Base-by-base conservation (phyloP, 257 asterid genomes). In the Petrea volubilis region DNA sequence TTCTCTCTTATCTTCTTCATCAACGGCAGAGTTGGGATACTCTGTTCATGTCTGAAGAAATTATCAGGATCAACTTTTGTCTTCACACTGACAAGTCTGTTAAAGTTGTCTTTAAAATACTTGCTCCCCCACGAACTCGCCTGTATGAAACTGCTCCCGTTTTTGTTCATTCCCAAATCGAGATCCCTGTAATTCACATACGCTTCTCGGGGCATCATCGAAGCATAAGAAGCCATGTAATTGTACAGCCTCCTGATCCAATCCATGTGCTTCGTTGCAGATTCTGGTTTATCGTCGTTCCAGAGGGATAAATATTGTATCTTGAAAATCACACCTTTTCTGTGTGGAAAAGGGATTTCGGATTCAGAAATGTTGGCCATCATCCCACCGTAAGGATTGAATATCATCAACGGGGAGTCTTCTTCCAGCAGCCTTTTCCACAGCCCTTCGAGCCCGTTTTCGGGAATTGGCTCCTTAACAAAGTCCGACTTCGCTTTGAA, bases 401-500 rank as follows among this genome's bases (percentile, higher is more conserved):
- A 72, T 64, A 85, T 85, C 71, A 86, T 76, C 63, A 87, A 31
- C 0, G 95, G 84, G 0, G 87, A 75, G 17, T 82, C 86, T 56
- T 77, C 95, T 74, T 85, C 92, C 63, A 80, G 0, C 0, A 87
- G 77, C 82, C 77, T 80, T 58, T 75, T 87, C 95, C 91, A 84
- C n/a, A 85, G 59, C 43, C 92, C 92, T 74, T 87, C 87, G 5
- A 90, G 80, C 53, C 90, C 95, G 0, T 57, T 64, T 70, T 77
- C 83, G 0, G 95, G 87, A 10, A 90, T 85, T 0, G 96, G 86
- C 21, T 79, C 50, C 64, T 25, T 75, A 3, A 90, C 81, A 29
- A 83, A 90, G 68, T 90, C 96, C 0, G 95, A 90, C 60, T 90
- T 87, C 4, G 91, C 86, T 50, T 90, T 89, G 84, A 87, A 89